phyloP scores from a whole-genome alignment of 345 rosid genomes.

The Rhodamnia argentea region DNA sequence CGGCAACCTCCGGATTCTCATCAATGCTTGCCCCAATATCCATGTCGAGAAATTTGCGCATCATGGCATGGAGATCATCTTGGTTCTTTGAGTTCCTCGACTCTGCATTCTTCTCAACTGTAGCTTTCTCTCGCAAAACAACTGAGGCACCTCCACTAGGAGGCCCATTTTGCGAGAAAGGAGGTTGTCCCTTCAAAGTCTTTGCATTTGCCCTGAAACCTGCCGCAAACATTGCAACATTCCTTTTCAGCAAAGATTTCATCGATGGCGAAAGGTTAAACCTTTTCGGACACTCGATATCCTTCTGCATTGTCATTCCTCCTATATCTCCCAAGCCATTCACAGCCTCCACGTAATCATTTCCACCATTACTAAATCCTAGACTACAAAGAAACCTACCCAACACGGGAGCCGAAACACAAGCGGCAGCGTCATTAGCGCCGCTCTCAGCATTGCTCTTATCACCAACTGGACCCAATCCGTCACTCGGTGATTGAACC shows the following conservation, averaged over 20 bases:
- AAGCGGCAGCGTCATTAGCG: conserved; percentile 26
- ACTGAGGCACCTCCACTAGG: conserved; percentile 19
- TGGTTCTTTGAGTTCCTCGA: conserved; percentile 26
- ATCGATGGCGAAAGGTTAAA: conserved; percentile 80
- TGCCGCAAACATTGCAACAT: conserved; percentile 82
- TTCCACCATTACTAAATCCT: conserved; percentile 57
- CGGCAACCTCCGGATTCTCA: conserved; percentile 48
- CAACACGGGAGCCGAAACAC: conserved; percentile 39
- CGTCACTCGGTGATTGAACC: conserved; percentile 13
- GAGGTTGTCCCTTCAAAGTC: conserved; percentile 39
- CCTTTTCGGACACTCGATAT: conserved; percentile 77
- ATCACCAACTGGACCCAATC: background rate
- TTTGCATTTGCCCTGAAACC: conserved; percentile 70
- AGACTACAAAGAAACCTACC: conserved; percentile 85
- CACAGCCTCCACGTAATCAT: background rate
- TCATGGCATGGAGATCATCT: conserved; percentile 43
- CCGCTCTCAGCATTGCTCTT: conserved; percentile 26
- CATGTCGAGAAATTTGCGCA: conserved; percentile 66
- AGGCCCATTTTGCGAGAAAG: conserved; percentile 18
- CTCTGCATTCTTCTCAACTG: conserved; percentile 35
- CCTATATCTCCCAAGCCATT: background rate
- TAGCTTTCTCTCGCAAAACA: conserved; percentile 3
- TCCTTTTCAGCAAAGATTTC: conserved; percentile 78
- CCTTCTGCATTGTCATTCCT: conserved; percentile 6
- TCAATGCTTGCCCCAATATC: conserved; percentile 31